These are phyloP conservation scores for Phytophthora cryptogea DNA, from an alignment of 352 stramenopile genomes.

Conservation along the genomic window DNA sequence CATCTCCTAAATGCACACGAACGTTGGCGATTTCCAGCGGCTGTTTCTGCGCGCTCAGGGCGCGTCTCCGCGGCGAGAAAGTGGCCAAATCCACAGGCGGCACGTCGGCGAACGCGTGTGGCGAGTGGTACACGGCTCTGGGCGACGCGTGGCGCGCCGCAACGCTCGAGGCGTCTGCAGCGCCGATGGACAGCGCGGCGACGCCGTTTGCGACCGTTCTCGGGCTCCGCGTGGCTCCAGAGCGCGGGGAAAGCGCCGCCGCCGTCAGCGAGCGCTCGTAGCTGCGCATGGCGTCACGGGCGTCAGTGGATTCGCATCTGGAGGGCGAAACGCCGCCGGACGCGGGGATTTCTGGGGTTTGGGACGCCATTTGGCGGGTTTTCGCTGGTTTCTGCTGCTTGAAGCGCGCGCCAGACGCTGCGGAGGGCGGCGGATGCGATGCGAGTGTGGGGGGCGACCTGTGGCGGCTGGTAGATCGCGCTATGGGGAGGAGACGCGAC, in stretches of 20 bases:
- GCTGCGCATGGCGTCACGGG: conserved; percentile 22
- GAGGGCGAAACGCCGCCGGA: conserved; percentile 3
- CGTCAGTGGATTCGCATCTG: conserved; percentile 16
- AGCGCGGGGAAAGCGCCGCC: conserved; percentile 17
- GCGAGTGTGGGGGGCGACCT: conserved; percentile 1
- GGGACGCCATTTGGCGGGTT: background rate
- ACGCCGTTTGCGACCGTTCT: conserved; percentile 15
- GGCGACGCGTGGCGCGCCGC: conserved; percentile 41
- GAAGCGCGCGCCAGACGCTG: conserved; percentile 19
- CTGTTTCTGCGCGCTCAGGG: conserved; percentile 28
- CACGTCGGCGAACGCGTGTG: conserved; percentile 48
- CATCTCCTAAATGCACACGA: conserved; percentile 34
- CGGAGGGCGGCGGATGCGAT: conserved; percentile 8
- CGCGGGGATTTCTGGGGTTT: conserved; percentile 1
- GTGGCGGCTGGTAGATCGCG: conserved; percentile 14
- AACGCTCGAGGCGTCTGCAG: background rate
- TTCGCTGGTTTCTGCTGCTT: conserved; percentile 15
- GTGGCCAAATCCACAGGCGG: conserved; percentile 40
- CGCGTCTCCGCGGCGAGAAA: conserved; percentile 67
- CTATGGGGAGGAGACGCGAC: conserved; percentile 11
- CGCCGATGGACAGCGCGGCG: conserved; percentile 8
- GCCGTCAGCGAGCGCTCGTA: conserved; percentile 30
- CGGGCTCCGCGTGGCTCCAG: conserved; percentile 4
- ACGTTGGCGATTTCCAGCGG: conserved; percentile 10
- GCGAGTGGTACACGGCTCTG: conserved; percentile 66